Percentiles rank a stretch among this genome's conserved stretches.
phyloP scores from a whole-genome alignment of 805 yeast genomes.

The Kockiozyma suomiensis region DNA sequence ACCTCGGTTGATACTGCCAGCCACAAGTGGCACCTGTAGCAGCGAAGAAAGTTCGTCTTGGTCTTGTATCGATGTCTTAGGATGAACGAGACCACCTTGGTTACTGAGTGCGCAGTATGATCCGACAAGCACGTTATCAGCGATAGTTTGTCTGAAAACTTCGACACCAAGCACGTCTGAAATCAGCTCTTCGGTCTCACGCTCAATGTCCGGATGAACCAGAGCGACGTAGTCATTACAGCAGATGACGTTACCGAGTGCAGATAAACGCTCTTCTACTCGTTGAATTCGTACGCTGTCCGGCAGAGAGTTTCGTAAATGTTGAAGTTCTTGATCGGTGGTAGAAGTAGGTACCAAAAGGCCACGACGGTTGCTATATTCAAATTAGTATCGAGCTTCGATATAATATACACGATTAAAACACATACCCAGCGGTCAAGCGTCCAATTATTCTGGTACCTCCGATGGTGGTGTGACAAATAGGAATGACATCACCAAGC shows the following conservation, averaged over 20 bases:
- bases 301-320: conserved; percentile 92
- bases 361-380: conserved; percentile 88
- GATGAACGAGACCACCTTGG: conserved; percentile 98
- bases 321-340: conserved; percentile 97
- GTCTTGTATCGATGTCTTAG: conserved; percentile 95
- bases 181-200: conserved; percentile 97
- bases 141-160: conserved; percentile 98
- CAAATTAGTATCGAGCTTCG: not conserved
- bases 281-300: conserved; percentile 94
- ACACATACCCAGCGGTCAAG: conserved; percentile 70
- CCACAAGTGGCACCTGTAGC: conserved; percentile 95
- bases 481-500: conserved; percentile 93
- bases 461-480: conserved; percentile 95
- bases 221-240: conserved; percentile 98
- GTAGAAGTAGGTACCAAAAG: conserved; percentile 96
- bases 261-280: conserved; percentile 95
- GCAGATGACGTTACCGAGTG: conserved; percentile 96
- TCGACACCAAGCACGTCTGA: conserved; percentile 98
- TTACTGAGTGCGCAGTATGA: conserved; percentile 92
- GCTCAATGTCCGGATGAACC: conserved; percentile 98
- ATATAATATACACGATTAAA: not conserved
- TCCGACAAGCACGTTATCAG: conserved; percentile 97
- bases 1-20: conserved; percentile 98
- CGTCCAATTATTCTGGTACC: conserved; percentile 98
- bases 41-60: conserved; percentile 96